phyloP scores from a whole-genome alignment of 2,329 filamentous ascomycete species.

The Mycosphaerelloides madeirae region DNA sequence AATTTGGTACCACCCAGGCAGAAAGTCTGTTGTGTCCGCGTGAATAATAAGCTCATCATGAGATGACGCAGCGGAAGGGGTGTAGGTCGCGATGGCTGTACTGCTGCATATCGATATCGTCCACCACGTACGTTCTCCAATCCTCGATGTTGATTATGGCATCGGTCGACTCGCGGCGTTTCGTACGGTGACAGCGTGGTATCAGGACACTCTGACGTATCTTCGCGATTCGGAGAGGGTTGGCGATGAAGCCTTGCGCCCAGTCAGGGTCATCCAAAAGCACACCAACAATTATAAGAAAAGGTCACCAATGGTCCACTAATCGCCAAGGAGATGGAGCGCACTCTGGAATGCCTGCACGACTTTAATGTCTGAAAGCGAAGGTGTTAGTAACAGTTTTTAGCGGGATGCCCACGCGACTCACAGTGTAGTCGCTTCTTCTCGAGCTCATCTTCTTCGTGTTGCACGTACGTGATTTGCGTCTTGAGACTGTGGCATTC shows the following conservation, averaged over 20 bases:
- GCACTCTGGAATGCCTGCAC: slow-evolving; percentile 48
- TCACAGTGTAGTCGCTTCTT: slow-evolving; percentile 77
- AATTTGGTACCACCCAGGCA: too few species aligned
- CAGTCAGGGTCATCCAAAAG: slow-evolving; percentile 20
- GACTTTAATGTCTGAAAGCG: slow-evolving; percentile 40
- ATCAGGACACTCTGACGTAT: too few species aligned
- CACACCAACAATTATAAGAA: slow-evolving; percentile 16
- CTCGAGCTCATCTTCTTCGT: slow-evolving; percentile 66
- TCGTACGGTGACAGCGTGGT: too few species aligned
- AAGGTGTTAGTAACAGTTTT: slow-evolving; percentile 17
- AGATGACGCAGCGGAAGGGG: not conserved
- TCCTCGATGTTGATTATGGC: not conserved
- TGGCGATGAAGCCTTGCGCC: slow-evolving; percentile 9
- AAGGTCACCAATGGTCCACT: slow-evolving; percentile 18
- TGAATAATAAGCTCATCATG: too few species aligned
- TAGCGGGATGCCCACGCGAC: slow-evolving; percentile 27
- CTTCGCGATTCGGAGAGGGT: not conserved
- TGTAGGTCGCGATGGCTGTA: not conserved
- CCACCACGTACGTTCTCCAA: not conserved
- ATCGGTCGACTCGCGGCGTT: not conserved
- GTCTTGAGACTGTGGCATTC: slow-evolving; percentile 62
- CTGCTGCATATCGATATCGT: not conserved
- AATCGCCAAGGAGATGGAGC: slow-evolving; percentile 39
- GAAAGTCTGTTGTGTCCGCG: too few species aligned
- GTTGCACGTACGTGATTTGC: slow-evolving; percentile 67